Conservation (phyloP, 106 monocot species). For the Platanthera zijinensis region DNA sequence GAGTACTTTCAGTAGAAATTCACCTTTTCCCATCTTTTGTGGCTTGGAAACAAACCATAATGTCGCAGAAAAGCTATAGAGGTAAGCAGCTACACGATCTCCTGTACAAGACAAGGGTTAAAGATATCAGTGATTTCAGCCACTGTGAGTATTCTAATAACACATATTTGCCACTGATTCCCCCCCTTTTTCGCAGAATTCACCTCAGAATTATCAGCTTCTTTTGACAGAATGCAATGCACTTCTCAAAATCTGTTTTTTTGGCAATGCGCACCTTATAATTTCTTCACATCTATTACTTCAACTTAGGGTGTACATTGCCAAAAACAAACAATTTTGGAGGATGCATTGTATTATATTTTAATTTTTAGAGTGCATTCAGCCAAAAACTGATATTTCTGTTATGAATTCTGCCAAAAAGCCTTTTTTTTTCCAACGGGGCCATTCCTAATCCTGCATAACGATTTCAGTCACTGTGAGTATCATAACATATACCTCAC, state of each 20-base stretch:
- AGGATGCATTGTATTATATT: too few species aligned
- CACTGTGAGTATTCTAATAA: constrained; percentile 42
- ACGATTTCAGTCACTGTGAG: background rate
- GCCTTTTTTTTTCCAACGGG: background rate
- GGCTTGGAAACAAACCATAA: background rate
- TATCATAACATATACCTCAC: background rate
- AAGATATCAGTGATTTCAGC: constrained; percentile 69
- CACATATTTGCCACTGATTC: background rate
- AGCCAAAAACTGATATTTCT: too few species aligned
- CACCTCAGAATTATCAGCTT: background rate
- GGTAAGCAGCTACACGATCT: constrained; percentile 90
- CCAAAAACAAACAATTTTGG: background rate
- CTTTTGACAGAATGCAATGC: too few species aligned
- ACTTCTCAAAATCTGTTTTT: too few species aligned
- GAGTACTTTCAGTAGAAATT: too few species aligned
- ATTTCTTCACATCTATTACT: too few species aligned
- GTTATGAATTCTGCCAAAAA: too few species aligned
- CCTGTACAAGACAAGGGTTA: constrained; percentile 81
- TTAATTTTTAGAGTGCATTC: too few species aligned
- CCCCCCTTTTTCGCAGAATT: background rate
- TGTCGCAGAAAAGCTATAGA: constrained; percentile 76
- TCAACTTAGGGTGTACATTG: background rate
- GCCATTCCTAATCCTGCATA: too few species aligned
- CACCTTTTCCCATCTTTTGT: constrained; percentile 1
- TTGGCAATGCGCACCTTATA: too few species aligned